Evolutionary conservation across 805 yeast species (phyloP), one percentile per base, ranked within the genome.

Genomic region (Barnettozyma salicaria): DNA sequence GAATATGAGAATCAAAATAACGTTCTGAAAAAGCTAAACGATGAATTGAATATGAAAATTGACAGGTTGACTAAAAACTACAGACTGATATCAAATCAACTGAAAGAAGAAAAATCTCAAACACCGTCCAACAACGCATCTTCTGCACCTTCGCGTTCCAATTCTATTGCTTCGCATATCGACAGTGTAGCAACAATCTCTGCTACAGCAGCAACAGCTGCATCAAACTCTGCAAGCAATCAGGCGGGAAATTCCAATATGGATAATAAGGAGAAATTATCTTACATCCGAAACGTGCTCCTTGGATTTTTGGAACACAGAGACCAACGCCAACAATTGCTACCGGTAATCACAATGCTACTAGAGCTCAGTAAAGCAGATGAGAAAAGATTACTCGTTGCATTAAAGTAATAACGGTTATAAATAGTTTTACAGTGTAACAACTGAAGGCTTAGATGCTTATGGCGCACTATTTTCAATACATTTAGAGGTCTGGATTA

Each of bases 301-400:
- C 63, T 90, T 3, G 97, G 97, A 2, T 92, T 83, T 56, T 60
- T 92, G 37, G 96, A 89, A 53, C 96, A 85, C 55, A 83, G 74
- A 52, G 98, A 90, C n/a, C 97, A 89, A 59, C 70, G 97, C 41
- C 76, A 70, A 20, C 86, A 80, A 56, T 68, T 90, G 29, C 63
- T 92, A 22, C 97, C 97, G 0, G 97, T 92, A 6, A 65, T 90
- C 18, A 74, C 89, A 33, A 78, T 85, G 46, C 59, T 90, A 35
- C 69, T 90, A 42, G 76, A 78, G 37, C 63, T 90, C 53, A 75
- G 70, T 34, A 75, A 72, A 36, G 73, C 68, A 6, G 98, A 90
- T 46, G 92, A 84, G 56, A 72, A 72, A 47, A 73, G 87, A 50
- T 65, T 90, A n/a, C 47, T 81, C 45, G 54, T 65, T 4, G 47